Evolutionary conservation across 768 basidiomycete genomes (phyloP), one percentile per base, ranked within the genome.

Genomic region (Gelatoporia subvermispora): DNA sequence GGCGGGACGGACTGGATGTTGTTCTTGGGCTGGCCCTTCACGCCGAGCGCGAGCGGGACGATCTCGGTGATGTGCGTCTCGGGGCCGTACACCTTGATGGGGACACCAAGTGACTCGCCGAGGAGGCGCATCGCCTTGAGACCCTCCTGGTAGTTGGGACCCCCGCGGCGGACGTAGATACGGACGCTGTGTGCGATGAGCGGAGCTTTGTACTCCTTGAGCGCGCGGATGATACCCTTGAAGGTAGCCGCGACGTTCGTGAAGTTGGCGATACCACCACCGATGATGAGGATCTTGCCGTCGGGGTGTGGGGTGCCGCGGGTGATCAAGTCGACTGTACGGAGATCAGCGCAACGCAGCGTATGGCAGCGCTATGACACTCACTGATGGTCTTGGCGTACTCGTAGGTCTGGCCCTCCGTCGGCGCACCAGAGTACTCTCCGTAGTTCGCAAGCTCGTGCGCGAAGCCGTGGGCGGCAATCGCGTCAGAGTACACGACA

Each of bases 211-310:
- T 79, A 93, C 69, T 93, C 88, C 75, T 95, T 87, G 57, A 99
- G 78, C 16, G 96, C 94, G 39, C 84, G 88, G 69, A 99, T 99
- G 77, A 98, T 99, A 54, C 95, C 95, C 78, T 98, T 97, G 88
- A 99, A 99, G 51, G 95, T 98, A 9, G 95, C 87, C 28, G 94
- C 96, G 58, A 98, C 94, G 66, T 99, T 97, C 66, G 93, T 97
- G 75, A 99, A 99, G 82, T 99, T 99, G 74, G 96, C 96, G 54
- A 96, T 96, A 73, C 95, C 95, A 71, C 96, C 96, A 70, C 95
- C 96, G 57, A 99, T 96, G 79, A 99, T 96, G 70, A 98, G 88
- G 66, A 98, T 83, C 74, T 99, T 99, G 76, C 96, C 96, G 43
- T 96, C 73, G 45, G 85, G 75, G 58, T 81, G 77, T 42, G 88